Evolutionary conservation across 2,329 filamentous ascomycete species (phyloP).

Genomic region (Thelonectria olida): DNA sequence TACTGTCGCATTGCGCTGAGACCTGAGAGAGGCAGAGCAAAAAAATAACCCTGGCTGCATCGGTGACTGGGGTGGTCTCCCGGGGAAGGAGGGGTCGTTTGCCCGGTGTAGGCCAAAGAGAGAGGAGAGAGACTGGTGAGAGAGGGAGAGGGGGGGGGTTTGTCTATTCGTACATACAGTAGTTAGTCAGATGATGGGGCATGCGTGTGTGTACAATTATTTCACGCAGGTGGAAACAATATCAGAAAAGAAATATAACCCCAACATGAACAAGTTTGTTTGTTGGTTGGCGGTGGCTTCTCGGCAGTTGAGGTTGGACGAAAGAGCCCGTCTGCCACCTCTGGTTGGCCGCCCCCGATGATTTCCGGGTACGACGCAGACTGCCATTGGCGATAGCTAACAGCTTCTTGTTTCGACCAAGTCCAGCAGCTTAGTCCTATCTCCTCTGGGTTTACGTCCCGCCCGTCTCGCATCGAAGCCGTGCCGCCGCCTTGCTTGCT

Average conservation of each 20-base stretch:
- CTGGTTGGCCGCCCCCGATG: no score
- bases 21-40: no score
- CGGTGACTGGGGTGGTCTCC: not conserved
- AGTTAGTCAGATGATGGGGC: not conserved
- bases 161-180: no score
- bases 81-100: not conserved
- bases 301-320: not conserved
- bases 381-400: no score
- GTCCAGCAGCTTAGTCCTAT: no score
- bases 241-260: no score
- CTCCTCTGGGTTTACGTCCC: no score
- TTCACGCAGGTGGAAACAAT: not conserved
- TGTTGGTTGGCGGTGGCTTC: not conserved
- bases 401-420: no score
- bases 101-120: not conserved
- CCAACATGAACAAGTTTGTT: no score
- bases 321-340: not conserved
- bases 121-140: not conserved
- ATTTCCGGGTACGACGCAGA: no score
- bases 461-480: no score
- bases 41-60: not conserved
- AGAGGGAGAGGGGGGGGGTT: no score
- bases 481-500: constrained; percentile 19
- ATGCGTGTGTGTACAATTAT: not conserved
- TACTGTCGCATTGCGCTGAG: not conserved